Base-by-base conservation (phyloP, 306 rosid species). In the Trifolium dubium region DNA sequence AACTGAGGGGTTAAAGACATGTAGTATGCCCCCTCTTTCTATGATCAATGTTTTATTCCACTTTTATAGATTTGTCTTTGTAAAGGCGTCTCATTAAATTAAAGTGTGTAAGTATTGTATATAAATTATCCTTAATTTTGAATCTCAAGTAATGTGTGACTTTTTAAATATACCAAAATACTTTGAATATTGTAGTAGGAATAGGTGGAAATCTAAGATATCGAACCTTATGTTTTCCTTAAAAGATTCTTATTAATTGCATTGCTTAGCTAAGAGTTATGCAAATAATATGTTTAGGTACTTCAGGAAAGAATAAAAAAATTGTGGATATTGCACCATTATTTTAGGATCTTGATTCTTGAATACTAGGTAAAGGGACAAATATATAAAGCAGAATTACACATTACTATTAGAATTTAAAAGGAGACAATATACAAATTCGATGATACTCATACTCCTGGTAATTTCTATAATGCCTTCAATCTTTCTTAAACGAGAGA, bases 221-320 rank as follows among this genome's bases (percentile, higher is more conserved):
- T n/a, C 9, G 9, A 50, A 15, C 19, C 6, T 18, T 17, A 53
- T 10, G 4, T 8, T 53, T 39, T 29, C 4, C n/a, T 30, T 64
- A 78, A 76, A 81, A 76, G 66, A 12, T 64, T 1, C 5, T 15
- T 37, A 18, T 44, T 32, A 34, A 34, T 55, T 53, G 46, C 10
- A 46, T 9, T 46, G 17, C 56, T 41, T 55, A 44, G 50, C 30
- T 53, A 41, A 61, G 76, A 10, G 51, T 5, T 37, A 9, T 50
- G 66, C 7, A 15, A 44, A 35, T 3, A 8, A 8, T 55, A 11
- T 31, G 17, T 51, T 3, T 34, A 73, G 23, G 40, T 49, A 39
- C 76, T 64, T 64, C 43, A 50, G 12, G 67, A 37, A 71, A 71
- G 67, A 70, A 61, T n/a, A 17, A 37, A 23, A 56, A 60, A 37